Conservation (phyloP, 441 rosid species). For the Corymbia citriodora region DNA sequence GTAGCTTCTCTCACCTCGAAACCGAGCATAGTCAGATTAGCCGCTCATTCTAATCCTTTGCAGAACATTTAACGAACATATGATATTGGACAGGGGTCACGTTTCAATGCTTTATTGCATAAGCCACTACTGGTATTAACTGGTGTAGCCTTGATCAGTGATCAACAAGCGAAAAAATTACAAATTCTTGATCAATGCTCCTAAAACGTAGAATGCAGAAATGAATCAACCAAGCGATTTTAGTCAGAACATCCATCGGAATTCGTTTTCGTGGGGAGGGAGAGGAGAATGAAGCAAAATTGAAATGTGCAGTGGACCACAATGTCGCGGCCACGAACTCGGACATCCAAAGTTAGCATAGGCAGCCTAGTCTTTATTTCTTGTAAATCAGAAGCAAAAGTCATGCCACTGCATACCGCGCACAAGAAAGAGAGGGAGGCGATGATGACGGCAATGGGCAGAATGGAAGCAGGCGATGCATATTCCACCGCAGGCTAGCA, state of each 20-base stretch:
- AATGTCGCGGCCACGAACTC: background rate
- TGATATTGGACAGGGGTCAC: background rate
- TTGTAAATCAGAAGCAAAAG: background rate
- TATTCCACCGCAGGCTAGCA: background rate
- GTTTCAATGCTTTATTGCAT: background rate
- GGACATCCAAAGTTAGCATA: background rate
- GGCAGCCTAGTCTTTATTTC: background rate
- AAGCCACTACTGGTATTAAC: background rate
- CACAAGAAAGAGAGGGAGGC: no score
- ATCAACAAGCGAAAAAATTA: background rate
- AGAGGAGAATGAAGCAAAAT: background rate
- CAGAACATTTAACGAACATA: background rate
- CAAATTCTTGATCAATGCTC: background rate
- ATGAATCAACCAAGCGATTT: background rate
- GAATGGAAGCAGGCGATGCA: background rate
- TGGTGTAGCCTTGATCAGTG: background rate
- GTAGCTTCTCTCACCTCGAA: background rate
- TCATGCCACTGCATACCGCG: no score
- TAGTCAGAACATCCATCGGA: background rate
- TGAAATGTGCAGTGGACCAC: background rate
- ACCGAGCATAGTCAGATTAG: background rate
- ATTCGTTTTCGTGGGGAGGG: no score
- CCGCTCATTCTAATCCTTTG: background rate
- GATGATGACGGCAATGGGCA: background rate
- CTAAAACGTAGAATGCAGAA: background rate